Percentiles rank a stretch among this genome's conserved stretches.
phyloP scores from a whole-genome alignment of 768 basidiomycete genomes.

The Termitomyces sp. region DNA sequence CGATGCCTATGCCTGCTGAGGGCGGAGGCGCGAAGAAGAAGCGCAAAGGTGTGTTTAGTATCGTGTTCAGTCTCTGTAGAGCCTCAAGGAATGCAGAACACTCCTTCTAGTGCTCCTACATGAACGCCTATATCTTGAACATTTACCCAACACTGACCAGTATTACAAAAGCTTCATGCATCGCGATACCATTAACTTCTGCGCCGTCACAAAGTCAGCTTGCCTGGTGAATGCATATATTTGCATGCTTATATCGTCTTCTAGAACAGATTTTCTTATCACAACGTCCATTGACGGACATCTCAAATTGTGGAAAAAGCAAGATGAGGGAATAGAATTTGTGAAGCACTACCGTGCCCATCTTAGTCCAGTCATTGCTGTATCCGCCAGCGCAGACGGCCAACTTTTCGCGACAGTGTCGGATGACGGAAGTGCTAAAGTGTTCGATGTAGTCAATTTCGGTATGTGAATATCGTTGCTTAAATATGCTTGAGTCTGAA shows the following conservation, averaged over 20 bases:
- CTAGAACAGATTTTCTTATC: conserved; percentile 86
- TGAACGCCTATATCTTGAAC: conserved; percentile 88
- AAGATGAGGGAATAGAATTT: conserved; percentile 92
- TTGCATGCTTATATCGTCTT: not conserved
- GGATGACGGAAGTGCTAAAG: conserved; percentile 88
- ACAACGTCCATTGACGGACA: conserved; percentile 95
- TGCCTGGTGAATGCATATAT: not conserved
- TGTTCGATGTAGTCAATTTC: conserved; percentile 97
- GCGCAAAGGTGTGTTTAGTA: conserved; percentile 60
- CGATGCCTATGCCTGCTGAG: conserved; percentile 75
- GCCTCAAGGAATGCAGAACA: conserved; percentile 29
- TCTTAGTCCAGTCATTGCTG: conserved; percentile 66
- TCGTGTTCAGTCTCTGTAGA: conserved; percentile 14
- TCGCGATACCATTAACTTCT: conserved; percentile 84
- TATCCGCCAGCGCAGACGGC: conserved; percentile 88
- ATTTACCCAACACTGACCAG: conserved; percentile 86
- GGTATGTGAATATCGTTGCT: conserved; percentile 46
- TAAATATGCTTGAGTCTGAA: not conserved
- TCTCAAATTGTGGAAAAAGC: conserved; percentile 99
- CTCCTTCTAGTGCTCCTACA: conserved; percentile 74
- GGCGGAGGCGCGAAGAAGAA: conserved; percentile 60
- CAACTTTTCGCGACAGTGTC: conserved; percentile 88
- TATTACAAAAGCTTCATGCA: conserved; percentile 99
- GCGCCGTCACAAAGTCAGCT: conserved; percentile 79
- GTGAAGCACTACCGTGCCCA: conserved; percentile 98